These are phyloP conservation scores for Spathaspora arborariae DNA, from an alignment of 805 yeast species.

Conservation along the genomic window DNA sequence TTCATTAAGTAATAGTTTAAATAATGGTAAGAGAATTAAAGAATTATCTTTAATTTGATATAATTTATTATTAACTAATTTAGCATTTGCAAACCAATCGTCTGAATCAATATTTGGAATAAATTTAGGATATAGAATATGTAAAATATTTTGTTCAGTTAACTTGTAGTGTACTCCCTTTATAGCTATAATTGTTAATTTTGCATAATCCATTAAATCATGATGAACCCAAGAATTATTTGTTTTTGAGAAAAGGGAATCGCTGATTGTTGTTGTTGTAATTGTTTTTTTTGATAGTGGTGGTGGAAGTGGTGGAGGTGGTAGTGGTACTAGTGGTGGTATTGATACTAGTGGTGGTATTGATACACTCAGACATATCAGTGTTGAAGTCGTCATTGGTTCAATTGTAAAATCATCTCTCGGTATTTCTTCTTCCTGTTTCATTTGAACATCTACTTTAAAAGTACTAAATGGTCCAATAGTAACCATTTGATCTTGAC, in stretches of 20 bases:
- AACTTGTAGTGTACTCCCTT: slow-evolving; percentile 35
- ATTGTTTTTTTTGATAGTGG: background rate
- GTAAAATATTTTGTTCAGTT: slow-evolving; percentile 40
- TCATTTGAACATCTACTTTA: background rate
- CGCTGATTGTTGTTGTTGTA: slow-evolving; percentile 1
- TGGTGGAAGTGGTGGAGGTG: background rate
- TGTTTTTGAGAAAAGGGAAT: slow-evolving; percentile 20
- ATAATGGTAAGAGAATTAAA: slow-evolving; percentile 15
- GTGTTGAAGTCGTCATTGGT: no score
- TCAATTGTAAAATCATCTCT: background rate
- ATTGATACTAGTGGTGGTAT: background rate
- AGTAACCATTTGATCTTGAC: slow-evolving; percentile 5
- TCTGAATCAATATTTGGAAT: slow-evolving; percentile 41
- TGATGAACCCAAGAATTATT: slow-evolving; percentile 33
- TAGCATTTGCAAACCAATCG: slow-evolving; percentile 31
- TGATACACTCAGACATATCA: no score
- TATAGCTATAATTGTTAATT: slow-evolving; percentile 38
- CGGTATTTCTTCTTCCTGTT: background rate
- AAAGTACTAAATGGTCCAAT: slow-evolving; percentile 26
- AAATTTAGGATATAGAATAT: slow-evolving; percentile 41
- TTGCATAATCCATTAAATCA: slow-evolving; percentile 32
- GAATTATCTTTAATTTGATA: slow-evolving; percentile 5
- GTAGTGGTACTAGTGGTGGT: background rate
- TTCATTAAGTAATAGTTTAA: slow-evolving; percentile 15
- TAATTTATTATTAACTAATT: slow-evolving; percentile 10